A percentile compares a stretch with the other conserved stretches of the same genome.
phyloP scores from a whole-genome alignment of 164 flowering plant species.

The Taxillus chinensis region DNA sequence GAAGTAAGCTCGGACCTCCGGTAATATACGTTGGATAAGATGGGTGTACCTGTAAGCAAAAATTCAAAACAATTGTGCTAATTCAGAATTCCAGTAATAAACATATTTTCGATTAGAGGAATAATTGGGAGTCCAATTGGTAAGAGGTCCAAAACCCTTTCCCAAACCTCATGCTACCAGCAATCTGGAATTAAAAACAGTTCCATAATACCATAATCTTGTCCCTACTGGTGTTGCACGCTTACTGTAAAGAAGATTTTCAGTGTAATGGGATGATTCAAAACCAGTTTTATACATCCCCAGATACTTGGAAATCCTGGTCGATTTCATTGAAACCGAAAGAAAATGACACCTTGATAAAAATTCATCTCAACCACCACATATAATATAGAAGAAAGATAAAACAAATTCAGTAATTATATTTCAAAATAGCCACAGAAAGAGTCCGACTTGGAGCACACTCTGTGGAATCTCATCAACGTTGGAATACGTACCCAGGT shows the following conservation, averaged over 20 bases:
- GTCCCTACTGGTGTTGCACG: too few species aligned
- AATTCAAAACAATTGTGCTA: neutral
- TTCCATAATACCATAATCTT: too few species aligned
- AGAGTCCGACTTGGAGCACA: neutral
- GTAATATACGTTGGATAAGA: constrained; percentile 64
- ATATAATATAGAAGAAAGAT: too few species aligned
- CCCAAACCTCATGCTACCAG: too few species aligned
- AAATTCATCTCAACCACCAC: too few species aligned
- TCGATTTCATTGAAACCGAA: too few species aligned
- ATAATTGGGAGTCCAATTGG: neutral
- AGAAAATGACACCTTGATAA: too few species aligned
- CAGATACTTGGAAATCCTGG: too few species aligned
- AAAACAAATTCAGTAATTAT: neutral
- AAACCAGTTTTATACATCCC: too few species aligned
- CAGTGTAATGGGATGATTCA: too few species aligned
- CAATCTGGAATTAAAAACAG: too few species aligned
- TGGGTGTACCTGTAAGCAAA: constrained; percentile 45
- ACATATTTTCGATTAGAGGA: neutral
- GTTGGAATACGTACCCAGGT: constrained; percentile 54
- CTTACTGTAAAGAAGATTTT: too few species aligned
- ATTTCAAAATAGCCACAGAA: neutral
- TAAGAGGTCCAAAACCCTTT: neutral
- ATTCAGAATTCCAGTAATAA: neutral
- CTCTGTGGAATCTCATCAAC: neutral
- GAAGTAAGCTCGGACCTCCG: constrained; percentile 76